phyloP scores from a whole-genome alignment of 2,329 filamentous ascomycete species.

The Aureobasidium lini region DNA sequence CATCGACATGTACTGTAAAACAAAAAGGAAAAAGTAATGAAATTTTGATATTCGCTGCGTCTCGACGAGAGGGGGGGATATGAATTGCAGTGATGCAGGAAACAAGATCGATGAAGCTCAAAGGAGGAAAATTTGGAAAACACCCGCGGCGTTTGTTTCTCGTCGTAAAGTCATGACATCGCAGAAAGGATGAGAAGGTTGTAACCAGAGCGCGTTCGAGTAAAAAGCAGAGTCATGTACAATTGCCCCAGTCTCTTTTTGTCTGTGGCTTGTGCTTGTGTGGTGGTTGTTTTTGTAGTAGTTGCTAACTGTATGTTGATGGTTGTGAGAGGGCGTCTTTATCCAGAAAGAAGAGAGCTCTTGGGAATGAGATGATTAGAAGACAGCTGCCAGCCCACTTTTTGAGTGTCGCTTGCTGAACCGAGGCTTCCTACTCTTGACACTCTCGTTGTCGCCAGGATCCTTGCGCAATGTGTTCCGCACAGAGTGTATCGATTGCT shows the following conservation, averaged over 20 bases:
- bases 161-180: conserved; percentile 9
- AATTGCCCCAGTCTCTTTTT: background rate
- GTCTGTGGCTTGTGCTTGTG: background rate
- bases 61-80: background rate
- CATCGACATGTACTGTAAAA: background rate
- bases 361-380: conserved; percentile 39
- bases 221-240: conserved; percentile 1
- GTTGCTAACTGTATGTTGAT: conserved; percentile 1
- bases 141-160: conserved; percentile 3
- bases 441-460: conserved; percentile 40
- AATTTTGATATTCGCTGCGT: conserved; percentile 7
- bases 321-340: background rate
- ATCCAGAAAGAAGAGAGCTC: background rate
- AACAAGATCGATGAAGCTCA: conserved; percentile 1
- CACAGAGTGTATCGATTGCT: conserved; percentile 29
- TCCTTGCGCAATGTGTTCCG: conserved; percentile 37
- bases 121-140: background rate
- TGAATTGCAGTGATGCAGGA: conserved; percentile 3
- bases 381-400: conserved; percentile 84
- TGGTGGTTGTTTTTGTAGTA: background rate
- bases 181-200: background rate
- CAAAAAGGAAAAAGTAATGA: background rate
- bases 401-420: conserved; percentile 94
- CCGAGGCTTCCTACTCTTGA: conserved; percentile 48
- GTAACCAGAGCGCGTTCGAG: conserved; percentile 1